phyloP scores from a whole-genome alignment of 139 green algal genomes.

The Closterium sp. region DNA sequence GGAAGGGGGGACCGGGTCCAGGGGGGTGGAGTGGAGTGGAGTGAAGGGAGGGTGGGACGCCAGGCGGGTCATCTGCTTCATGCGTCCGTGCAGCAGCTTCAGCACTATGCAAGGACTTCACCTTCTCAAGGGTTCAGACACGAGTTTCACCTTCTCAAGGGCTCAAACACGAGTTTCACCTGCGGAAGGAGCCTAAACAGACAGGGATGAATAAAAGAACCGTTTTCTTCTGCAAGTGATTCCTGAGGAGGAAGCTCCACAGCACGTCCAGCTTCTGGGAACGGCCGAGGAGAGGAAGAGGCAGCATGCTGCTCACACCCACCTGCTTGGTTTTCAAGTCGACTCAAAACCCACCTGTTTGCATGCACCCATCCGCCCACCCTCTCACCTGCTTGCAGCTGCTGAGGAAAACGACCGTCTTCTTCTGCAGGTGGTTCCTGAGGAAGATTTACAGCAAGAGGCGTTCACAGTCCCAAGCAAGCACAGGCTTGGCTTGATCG shows the following conservation, averaged over 20 bases:
- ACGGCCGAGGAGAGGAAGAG: no score
- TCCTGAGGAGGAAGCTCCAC: conserved; percentile 94
- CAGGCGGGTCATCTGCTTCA: conserved; percentile 92
- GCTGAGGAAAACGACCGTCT: conserved; percentile 90
- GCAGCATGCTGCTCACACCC: no score
- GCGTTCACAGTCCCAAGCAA: no score
- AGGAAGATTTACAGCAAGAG: conserved; percentile 97
- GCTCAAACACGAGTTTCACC: conserved; percentile 87
- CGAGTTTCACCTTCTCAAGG: conserved; percentile 81
- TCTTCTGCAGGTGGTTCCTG: conserved; percentile 79
- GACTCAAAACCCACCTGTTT: not conserved
- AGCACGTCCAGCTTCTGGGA: conserved; percentile 87
- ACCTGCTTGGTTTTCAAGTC: no score
- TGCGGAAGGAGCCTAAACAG: conserved; percentile 67
- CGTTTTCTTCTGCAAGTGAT: conserved; percentile 79
- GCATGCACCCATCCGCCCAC: not conserved
- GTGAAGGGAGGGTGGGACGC: not conserved
- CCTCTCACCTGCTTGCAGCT: conserved; percentile 91
- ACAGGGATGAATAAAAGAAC: no score
- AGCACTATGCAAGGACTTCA: conserved; percentile 86
- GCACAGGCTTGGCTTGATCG: no score
- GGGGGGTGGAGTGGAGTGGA: no score
- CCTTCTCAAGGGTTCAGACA: no score
- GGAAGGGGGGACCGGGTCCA: no score
- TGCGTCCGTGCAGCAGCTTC: conserved; percentile 83